Evolutionary conservation across 192 early-diverging fungal genomes (phyloP).

Genomic region (Borealophlyctis nickersoniae): DNA sequence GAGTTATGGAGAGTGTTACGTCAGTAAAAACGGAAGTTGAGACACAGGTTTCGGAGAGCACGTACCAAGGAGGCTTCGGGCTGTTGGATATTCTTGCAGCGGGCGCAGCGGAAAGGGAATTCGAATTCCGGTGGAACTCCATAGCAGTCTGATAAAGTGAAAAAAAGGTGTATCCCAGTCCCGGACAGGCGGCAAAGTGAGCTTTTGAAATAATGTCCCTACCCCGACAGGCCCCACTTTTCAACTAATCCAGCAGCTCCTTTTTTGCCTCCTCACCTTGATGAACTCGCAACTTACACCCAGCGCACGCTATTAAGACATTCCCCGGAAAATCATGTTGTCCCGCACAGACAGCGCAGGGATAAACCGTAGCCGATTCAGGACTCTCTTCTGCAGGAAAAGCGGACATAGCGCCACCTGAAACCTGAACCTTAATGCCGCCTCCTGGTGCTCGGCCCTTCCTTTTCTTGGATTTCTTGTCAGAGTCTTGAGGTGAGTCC

Average conservation of each 20-base stretch:
- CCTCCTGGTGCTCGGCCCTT: neutral
- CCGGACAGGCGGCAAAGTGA: conserved; percentile 24
- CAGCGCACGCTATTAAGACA: conserved; percentile 10
- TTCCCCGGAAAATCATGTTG: conserved; percentile 11
- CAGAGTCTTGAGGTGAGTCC: conserved; percentile 11
- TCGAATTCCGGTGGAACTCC: conserved; percentile 15
- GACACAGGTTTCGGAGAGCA: conserved; percentile 4
- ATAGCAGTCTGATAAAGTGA: conserved; percentile 35
- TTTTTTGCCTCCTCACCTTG: no score
- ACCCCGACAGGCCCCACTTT: conserved; percentile 6
- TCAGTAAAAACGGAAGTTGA: neutral
- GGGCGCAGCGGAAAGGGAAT: conserved; percentile 18
- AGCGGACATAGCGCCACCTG: neutral
- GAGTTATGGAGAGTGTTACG: neutral
- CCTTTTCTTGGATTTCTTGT: conserved; percentile 14
- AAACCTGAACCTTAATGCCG: neutral
- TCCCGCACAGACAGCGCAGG: conserved; percentile 21
- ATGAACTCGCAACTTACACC: conserved; percentile 23
- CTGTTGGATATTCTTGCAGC: conserved; percentile 27
- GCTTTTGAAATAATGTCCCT: conserved; percentile 19
- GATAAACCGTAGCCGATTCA: neutral
- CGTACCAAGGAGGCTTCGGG: conserved; percentile 27
- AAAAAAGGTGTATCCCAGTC: conserved; percentile 8
- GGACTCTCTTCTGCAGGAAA: conserved; percentile 1
- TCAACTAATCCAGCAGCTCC: no score